These are phyloP conservation scores for Saccharomyces hybrid DNA, from an alignment of 1,139 yeast genomes.

Conservation along the genomic window DNA sequence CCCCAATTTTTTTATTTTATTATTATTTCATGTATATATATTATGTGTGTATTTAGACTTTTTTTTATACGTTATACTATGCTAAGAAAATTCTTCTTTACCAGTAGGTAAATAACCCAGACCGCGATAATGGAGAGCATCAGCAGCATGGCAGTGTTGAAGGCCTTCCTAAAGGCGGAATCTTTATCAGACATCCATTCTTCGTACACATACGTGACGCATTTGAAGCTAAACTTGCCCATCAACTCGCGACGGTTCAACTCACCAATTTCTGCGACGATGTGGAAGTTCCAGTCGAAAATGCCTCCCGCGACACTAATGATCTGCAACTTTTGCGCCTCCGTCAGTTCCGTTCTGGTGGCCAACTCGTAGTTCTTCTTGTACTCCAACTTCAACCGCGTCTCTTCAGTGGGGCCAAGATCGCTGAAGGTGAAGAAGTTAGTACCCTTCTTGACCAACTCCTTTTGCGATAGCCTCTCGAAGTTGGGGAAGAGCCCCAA, in stretches of 20 bases:
- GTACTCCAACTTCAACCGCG: constrained; percentile 53
- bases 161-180: constrained; percentile 13
- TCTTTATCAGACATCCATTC: constrained; percentile 28
- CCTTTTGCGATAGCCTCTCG: constrained; percentile 54
- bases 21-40: constrained; percentile 13
- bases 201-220: constrained; percentile 33
- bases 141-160: constrained; percentile 11
- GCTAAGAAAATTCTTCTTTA: too few relatives aligned
- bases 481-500: constrained; percentile 70
- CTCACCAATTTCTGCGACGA: constrained; percentile 58
- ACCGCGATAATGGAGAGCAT: constrained; percentile 9
- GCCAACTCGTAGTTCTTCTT: constrained; percentile 72
- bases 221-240: constrained; percentile 49
- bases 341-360: constrained; percentile 61
- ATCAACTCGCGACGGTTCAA: constrained; percentile 54
- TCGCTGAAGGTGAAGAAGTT: constrained; percentile 67
- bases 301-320: constrained; percentile 62
- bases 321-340: constrained; percentile 60
- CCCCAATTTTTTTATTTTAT: too few relatives aligned
- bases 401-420: constrained; percentile 65
- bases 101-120: too few relatives aligned
- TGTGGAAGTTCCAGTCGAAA: constrained; percentile 52
- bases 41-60: too few relatives aligned
- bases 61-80: too few relatives aligned
- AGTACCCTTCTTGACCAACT: constrained; percentile 52